Base-by-base conservation (phyloP, 2,329 filamentous ascomycete genomes). In the Neonectria sp. region DNA sequence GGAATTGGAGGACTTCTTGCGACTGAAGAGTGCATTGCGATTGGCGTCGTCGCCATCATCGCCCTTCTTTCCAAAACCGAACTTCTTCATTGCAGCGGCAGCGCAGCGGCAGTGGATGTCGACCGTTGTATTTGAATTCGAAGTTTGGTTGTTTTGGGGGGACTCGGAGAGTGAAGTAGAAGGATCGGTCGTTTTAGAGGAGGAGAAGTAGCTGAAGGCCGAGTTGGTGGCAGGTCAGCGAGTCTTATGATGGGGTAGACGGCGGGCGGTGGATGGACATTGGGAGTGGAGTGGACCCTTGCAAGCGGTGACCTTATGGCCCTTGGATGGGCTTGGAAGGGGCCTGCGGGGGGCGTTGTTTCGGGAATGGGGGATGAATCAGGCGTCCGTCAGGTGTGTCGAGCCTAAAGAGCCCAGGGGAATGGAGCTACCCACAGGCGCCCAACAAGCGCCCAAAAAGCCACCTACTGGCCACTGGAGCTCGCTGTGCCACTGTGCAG, bases 11-110 rank as follows among this genome's bases (percentile, higher is more conserved):
- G 83, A 79, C 76, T 86, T 88, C 82, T 88, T 89, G 70, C 83
- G 82, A 71, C 86, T 82, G 73, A 89, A 89, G 58, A 89, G 83
- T 52, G 86, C 85, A 71, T 81, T 81, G 63, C 86, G 84, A 71
- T 79, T 85, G 61, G 81, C 76, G 51, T 87, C 83, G 65, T 86
- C 86, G 72, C 78, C 80, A 59, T 86, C 86, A 60, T 85, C 83
- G 55, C 78, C 79, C 76, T 88, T 90, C 80, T 86, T 89, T 70
- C 87, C 83, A 70, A 90, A 86, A 55, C 86, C 86, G 72, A 91
- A 89, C 73, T 88, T 89, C 82, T 86, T 88, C 89, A 91, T 91
- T 68, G 68, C 62, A 31, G 56, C 43, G 37, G 24, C 57, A 33
- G 31, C 37, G 37, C 15, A 40, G 46, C 25, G 49, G 17, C 24